Base-by-base conservation (phyloP, 495 filamentous ascomycete species). In the Cenococcum geophilum region DNA sequence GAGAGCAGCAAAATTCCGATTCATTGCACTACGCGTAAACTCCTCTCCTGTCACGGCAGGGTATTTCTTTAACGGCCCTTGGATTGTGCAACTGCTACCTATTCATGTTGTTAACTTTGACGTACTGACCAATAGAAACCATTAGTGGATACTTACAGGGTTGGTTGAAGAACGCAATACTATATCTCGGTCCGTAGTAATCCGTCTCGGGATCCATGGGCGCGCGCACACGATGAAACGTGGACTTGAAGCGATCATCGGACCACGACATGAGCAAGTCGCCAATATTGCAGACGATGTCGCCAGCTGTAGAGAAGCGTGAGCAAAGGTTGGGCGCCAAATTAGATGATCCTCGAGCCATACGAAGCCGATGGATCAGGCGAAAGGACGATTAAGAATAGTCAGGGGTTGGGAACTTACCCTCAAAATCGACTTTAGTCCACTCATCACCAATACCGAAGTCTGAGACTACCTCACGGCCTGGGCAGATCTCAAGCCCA, bases 201-300 rank as follows among this genome's bases (percentile, higher is more conserved):
- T 85, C 84, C 2, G 72, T 74, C 0, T 48, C 57, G 16, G 69
- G 58, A 34, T 79, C 75, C 32, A 72, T 74, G 11, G 83, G 82
- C 42, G 83, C 82, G 72, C 80, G 81, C 34, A 85, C 82, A 0
- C 83, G 78, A 63, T 86, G 84, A 55, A 84, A 83, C 0, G 80
- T 83, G 47, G 79, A 83, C 71, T 86, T 86, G 72, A 87, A 85
- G 34, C 83, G 78, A 67, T 87, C 85, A 63, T 87, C 84, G 50
- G 79, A 84, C 83, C 85, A 87, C 14, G 76, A 80, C 83, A 87
- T 86, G 27, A 88, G 76, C 65, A 87, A 74, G 68, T 87, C 84
- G 14, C 84, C 84, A 59, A 87, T 85, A 65, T 86, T 88, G 62
- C 82, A 86, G 12, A 86, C 82, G 52, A 85, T 83, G 62, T 83